Evolutionary conservation across 345 rosid species (phyloP).

Genomic region (Eucalyptus erythrocorys): DNA sequence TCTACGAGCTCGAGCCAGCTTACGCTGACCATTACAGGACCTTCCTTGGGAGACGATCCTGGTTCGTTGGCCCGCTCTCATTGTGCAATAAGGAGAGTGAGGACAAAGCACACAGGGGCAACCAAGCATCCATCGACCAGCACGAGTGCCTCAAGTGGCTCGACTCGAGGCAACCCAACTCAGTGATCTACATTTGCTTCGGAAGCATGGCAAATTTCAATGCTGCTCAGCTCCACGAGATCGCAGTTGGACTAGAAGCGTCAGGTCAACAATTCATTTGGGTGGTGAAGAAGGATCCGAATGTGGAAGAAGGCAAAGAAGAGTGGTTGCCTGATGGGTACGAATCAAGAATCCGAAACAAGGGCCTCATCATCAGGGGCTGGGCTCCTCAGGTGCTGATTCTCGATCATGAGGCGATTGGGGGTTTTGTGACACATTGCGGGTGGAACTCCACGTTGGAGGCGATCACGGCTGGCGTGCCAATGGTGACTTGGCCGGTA

Average conservation of each 20-base stretch:
- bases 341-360: conserved; percentile 8
- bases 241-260: not conserved
- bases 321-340: not conserved
- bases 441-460: conserved; percentile 54
- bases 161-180: not conserved
- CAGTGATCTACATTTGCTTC: not conserved
- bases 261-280: not conserved
- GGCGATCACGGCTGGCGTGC: conserved; percentile 6
- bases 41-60: not conserved
- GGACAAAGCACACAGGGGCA: not conserved
- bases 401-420: conserved; percentile 46
- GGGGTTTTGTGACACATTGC: conserved; percentile 65
- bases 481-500: conserved; percentile 12
- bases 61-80: not conserved
- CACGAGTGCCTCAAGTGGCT: not conserved
- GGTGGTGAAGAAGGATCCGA: not conserved
- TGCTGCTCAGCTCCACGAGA: not conserved
- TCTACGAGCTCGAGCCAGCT: not conserved
- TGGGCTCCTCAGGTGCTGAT: conserved; percentile 58
- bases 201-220: not conserved
- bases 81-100: not conserved
- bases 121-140: not conserved
- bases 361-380: conserved; percentile 17
- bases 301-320: not conserved
- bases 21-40: not conserved